A percentile compares a stretch with the other conserved stretches of the same genome.
Evolutionary conservation across 1,139 yeast species (phyloP).

Genomic region (Geotrichum phurueaensis): DNA sequence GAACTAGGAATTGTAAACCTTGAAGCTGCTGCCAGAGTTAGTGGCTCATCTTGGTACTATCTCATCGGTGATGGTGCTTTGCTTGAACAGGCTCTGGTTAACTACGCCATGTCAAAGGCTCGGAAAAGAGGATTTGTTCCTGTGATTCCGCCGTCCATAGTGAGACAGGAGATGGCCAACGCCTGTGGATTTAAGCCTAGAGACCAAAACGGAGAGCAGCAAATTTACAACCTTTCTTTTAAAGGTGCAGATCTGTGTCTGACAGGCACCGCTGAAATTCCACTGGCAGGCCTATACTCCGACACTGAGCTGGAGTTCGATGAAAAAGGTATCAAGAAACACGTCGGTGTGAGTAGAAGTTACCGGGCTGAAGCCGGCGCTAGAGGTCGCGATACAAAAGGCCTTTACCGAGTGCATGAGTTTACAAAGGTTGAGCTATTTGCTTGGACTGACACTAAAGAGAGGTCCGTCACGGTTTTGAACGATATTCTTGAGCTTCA

Average conservation of each 20-base stretch:
- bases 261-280: constrained; percentile 94
- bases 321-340: constrained; percentile 44
- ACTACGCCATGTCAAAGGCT: constrained; percentile 66
- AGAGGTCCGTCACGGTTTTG: constrained; percentile 43
- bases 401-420: constrained; percentile 92
- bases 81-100: constrained; percentile 83
- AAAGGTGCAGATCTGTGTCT: constrained; percentile 52
- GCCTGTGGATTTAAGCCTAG: constrained; percentile 97
- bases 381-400: constrained; percentile 86
- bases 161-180: constrained; percentile 63
- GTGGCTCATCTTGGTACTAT: constrained; percentile 90
- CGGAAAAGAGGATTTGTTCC: constrained; percentile 59
- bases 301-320: constrained; percentile 39
- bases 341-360: constrained; percentile 80
- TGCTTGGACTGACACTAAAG: constrained; percentile 52
- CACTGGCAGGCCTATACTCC: constrained; percentile 70
- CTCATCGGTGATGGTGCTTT: constrained; percentile 80
- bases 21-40: constrained; percentile 60
- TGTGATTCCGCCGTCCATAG: constrained; percentile 82
- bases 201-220: constrained; percentile 81
- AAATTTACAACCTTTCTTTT: constrained; percentile 57
- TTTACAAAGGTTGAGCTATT: constrained; percentile 95
- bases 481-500: constrained; percentile 63
- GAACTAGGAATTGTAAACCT: constrained; percentile 62
- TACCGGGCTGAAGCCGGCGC: constrained; percentile 98